Percentiles rank a stretch among this genome's conserved stretches.
phyloP scores from a whole-genome alignment of 306 rosid genomes.

The Quercus mongolica region DNA sequence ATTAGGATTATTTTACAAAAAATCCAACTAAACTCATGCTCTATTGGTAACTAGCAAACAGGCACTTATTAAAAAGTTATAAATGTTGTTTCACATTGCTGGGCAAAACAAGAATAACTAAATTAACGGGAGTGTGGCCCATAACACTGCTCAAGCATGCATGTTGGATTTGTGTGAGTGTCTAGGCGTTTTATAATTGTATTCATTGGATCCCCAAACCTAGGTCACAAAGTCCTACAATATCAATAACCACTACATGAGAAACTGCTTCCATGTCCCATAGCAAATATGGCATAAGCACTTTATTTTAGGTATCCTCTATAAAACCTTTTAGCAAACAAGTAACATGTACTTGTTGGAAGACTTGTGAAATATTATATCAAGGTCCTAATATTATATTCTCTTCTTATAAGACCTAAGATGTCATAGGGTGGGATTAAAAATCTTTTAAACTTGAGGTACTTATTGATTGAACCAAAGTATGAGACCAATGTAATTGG shows the following conservation, averaged over 20 bases:
- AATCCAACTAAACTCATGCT: neutral
- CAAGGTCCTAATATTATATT: neutral
- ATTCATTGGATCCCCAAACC: neutral
- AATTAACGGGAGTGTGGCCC: neutral
- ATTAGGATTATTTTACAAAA: constrained; percentile 6
- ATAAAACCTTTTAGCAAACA: neutral
- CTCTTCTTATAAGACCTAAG: neutral
- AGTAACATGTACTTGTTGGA: neutral
- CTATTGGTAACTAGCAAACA: neutral
- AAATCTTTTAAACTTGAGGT: neutral
- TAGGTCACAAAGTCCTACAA: neutral
- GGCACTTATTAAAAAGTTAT: neutral
- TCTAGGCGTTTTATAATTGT: neutral
- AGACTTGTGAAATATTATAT: neutral
- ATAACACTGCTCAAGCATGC: neutral
- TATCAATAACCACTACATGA: neutral
- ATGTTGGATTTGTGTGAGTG: neutral
- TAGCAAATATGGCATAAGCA: neutral
- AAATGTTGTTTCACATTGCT: neutral
- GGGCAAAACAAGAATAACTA: neutral
- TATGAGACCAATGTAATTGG: neutral
- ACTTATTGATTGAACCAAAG: neutral
- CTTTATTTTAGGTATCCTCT: neutral
- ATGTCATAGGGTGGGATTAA: neutral
- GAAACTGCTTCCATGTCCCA: neutral